These are phyloP conservation scores for Arthrobotrys megalospora DNA, from an alignment of 2,329 filamentous ascomycete genomes.

Conservation along the genomic window DNA sequence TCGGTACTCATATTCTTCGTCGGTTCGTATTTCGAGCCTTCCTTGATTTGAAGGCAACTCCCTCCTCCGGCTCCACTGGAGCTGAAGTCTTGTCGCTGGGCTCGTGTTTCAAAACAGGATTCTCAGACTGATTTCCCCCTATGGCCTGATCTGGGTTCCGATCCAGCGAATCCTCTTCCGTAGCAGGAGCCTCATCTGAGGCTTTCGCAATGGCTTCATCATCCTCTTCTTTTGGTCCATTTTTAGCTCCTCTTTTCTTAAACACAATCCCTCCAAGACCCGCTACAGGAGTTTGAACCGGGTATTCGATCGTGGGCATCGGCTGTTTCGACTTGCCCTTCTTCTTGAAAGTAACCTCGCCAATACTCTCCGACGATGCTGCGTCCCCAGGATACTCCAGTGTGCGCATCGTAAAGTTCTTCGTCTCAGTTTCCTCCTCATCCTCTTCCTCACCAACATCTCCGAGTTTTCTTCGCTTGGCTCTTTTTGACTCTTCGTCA, in stretches of 20 bases:
- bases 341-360: slow-evolving; percentile 69
- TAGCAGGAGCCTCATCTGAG: slow-evolving; percentile 59
- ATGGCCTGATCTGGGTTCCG: slow-evolving; percentile 58
- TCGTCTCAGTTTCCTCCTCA: slow-evolving; percentile 63
- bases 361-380: slow-evolving; percentile 63
- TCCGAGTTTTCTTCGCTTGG: slow-evolving; percentile 72
- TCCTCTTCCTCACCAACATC: slow-evolving; percentile 63
- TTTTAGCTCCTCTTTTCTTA: slow-evolving; percentile 65
- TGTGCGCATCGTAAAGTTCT: slow-evolving; percentile 62
- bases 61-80: slow-evolving; percentile 65
- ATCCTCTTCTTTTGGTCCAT: slow-evolving; percentile 63
- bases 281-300: slow-evolving; percentile 57
- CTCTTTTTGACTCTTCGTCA: slow-evolving; percentile 74
- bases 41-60: slow-evolving; percentile 84
- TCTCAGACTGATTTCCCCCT: slow-evolving; percentile 58
- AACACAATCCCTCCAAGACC: slow-evolving; percentile 42
- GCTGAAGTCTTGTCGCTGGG: slow-evolving; percentile 41
- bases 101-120: slow-evolving; percentile 56
- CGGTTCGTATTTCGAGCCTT: slow-evolving; percentile 74
- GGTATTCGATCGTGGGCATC: slow-evolving; percentile 64
- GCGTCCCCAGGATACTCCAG: slow-evolving; percentile 65
- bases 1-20: slow-evolving; percentile 49
- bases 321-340: slow-evolving; percentile 58
- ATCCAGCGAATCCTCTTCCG: slow-evolving; percentile 18
- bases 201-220: slow-evolving; percentile 63